phyloP scores from a whole-genome alignment of 169 alveolate genomes.

The Cryptosporidium parvum region DNA sequence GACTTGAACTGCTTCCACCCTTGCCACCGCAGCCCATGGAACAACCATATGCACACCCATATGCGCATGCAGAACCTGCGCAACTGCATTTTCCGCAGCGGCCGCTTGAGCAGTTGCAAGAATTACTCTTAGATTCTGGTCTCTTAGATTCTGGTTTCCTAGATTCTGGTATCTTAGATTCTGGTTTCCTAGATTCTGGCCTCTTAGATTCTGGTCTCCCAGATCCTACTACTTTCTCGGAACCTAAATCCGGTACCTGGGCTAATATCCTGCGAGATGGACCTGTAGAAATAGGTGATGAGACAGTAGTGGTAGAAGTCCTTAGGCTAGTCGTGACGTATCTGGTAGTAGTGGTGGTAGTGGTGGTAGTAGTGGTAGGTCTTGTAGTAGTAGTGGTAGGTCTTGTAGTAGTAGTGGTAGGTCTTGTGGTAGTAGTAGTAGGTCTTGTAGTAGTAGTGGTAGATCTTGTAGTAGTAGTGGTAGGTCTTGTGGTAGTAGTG shows the following conservation, averaged over 20 bases:
- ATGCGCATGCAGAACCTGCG: neutral
- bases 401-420: constrained; percentile 20
- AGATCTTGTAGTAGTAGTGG: neutral
- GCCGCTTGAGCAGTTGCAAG: neutral
- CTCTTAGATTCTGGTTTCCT: neutral
- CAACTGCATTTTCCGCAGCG: neutral
- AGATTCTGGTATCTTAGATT: neutral
- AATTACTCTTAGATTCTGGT: neutral
- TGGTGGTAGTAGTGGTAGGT: constrained; percentile 6
- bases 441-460: neutral
- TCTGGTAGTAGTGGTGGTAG: constrained; percentile 27
- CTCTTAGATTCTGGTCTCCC: neutral
- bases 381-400: neutral
- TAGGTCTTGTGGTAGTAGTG: constrained; percentile 32
- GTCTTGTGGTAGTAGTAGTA: constrained; percentile 10
- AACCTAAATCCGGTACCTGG: neutral
- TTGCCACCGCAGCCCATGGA: neutral
- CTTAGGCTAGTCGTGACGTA: neutral
- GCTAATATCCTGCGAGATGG: constrained; percentile 16
- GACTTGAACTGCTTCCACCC: too few relatives aligned
- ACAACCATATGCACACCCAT: neutral
- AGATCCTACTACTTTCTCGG: neutral
- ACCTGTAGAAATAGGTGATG: constrained; percentile 1
- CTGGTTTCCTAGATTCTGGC: neutral
- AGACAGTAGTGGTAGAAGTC: constrained; percentile 15